phyloP scores from a whole-genome alignment of 129 eudicot species.

The Artemisia argyi region DNA sequence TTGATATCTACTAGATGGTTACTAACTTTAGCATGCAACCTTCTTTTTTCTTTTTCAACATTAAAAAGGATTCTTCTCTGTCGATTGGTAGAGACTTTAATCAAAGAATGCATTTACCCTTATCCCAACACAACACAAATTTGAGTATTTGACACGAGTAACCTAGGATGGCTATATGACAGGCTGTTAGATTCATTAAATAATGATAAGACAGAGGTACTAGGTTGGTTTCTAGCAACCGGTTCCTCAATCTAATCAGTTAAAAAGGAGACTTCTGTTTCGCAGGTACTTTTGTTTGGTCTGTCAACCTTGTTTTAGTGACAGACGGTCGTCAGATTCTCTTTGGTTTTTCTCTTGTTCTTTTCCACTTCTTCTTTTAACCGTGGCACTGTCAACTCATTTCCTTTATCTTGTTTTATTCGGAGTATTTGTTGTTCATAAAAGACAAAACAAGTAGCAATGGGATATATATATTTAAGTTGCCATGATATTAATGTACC shows the following conservation, averaged over 20 bases:
- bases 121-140: too few species aligned
- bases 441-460: constrained; percentile 3
- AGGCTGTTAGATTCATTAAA: constrained; percentile 22
- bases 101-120: too few species aligned
- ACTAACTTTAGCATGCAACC: too few species aligned
- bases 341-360: constrained; percentile 31
- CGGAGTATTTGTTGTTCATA: background rate
- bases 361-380: constrained; percentile 12
- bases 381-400: constrained; percentile 41
- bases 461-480: too few species aligned
- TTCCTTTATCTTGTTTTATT: background rate
- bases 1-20: too few species aligned
- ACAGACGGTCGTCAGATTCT: constrained; percentile 26
- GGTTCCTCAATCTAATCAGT: constrained; percentile 40
- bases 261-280: constrained; percentile 19
- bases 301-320: constrained; percentile 20
- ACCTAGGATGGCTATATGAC: background rate
- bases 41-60: too few species aligned
- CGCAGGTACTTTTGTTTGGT: constrained; percentile 25
- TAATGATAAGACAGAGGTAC: constrained; percentile 22
- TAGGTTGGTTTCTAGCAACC: constrained; percentile 34
- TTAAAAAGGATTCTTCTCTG: too few species aligned
- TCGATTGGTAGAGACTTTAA: too few species aligned
- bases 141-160: background rate
- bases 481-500: too few species aligned